Conservation (phyloP, 768 basidiomycete genomes). For the Boletus eberwhitei region DNA sequence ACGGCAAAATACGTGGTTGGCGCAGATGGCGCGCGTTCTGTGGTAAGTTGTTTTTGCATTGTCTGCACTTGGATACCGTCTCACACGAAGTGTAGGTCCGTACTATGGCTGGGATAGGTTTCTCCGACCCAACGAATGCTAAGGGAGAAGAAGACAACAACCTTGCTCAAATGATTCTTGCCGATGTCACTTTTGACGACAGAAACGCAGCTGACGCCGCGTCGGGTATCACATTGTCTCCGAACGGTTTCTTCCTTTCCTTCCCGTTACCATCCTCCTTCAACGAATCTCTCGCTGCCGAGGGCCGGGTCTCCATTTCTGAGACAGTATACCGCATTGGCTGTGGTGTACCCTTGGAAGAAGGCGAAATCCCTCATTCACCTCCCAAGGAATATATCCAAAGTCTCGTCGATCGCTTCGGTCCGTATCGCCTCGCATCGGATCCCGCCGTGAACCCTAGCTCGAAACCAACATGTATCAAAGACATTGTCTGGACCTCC, state of each 20-base stretch:
- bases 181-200: slow-evolving; percentile 40
- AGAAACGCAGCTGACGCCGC: not conserved
- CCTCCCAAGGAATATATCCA: slow-evolving; percentile 44
- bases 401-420: slow-evolving; percentile 39
- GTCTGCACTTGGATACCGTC: not conserved
- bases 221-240: slow-evolving; percentile 23
- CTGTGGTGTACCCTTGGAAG: slow-evolving; percentile 35
- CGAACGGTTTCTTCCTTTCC: slow-evolving; percentile 33
- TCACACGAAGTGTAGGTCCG: slow-evolving; percentile 37
- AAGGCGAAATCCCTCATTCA: slow-evolving; percentile 35
- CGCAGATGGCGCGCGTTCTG: slow-evolving; percentile 48
- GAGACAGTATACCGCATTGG: slow-evolving; percentile 38
- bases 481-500: slow-evolving; percentile 43
- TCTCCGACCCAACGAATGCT: slow-evolving; percentile 40
- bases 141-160: slow-evolving; percentile 24
- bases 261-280: slow-evolving; percentile 35
- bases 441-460: slow-evolving; percentile 33
- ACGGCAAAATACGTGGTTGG: slow-evolving; percentile 46
- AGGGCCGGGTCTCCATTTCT: slow-evolving; percentile 4
- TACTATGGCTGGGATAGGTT: slow-evolving; percentile 37
- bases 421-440: slow-evolving; percentile 33
- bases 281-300: slow-evolving; percentile 15
- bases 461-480: slow-evolving; percentile 32
- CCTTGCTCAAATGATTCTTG: slow-evolving; percentile 42
- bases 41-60: slow-evolving; percentile 28